These are phyloP conservation scores for Candida vaughaniae DNA, from an alignment of 805 yeast genomes.

Conservation along the genomic window DNA sequence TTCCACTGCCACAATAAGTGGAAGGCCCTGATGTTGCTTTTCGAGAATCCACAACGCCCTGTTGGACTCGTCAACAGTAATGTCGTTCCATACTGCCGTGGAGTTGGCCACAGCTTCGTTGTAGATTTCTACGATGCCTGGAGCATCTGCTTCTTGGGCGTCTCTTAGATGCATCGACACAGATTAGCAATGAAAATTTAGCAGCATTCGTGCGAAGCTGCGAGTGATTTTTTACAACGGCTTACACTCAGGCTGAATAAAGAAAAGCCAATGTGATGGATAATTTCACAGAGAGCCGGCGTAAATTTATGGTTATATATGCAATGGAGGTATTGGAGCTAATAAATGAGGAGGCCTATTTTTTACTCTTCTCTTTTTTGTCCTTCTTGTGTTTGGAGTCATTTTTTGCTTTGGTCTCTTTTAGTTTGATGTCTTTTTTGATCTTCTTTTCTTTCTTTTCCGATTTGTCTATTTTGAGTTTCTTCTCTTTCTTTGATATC, in stretches of 20 bases:
- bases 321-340: too few species aligned
- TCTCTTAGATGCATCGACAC: slow-evolving; percentile 1
- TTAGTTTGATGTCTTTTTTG: not conserved
- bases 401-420: not conserved
- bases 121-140: slow-evolving; percentile 3
- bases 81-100: slow-evolving; percentile 4
- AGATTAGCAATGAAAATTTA: not conserved
- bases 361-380: not conserved
- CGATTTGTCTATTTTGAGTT: not conserved
- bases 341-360: too few species aligned
- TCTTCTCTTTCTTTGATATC: not conserved
- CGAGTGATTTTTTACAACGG: too few species aligned
- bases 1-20: slow-evolving; percentile 3
- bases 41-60: slow-evolving; percentile 2
- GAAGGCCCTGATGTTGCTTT: not conserved
- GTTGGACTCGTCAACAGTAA: not conserved
- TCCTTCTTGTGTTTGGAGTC: not conserved
- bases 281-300: too few species aligned
- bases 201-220: not conserved
- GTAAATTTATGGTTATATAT: too few species aligned
- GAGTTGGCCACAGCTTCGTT: slow-evolving; percentile 6
- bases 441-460: not conserved
- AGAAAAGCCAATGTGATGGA: too few species aligned
- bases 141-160: slow-evolving; percentile 3
- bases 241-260: too few species aligned